phyloP scores from a whole-genome alignment of 495 filamentous ascomycete genomes.

The Penicillium silybi region DNA sequence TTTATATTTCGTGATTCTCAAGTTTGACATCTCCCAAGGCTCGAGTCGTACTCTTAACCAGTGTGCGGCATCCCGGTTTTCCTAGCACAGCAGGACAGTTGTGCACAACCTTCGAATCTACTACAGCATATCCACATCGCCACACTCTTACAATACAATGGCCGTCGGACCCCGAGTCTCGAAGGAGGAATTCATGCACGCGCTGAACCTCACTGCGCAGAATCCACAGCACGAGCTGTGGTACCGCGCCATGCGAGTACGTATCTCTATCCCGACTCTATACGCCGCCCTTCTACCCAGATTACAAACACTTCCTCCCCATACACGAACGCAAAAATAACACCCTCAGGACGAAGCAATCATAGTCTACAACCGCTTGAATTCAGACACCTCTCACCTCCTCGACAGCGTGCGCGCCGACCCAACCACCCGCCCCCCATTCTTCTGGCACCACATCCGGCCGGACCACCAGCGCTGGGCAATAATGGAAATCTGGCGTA shows the following conservation, averaged over 20 bases:
- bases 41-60: background rate
- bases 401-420: conserved; percentile 37
- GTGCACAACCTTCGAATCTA: background rate
- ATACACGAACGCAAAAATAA: conserved; percentile 1
- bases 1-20: no score
- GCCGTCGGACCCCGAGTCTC: conserved; percentile 43
- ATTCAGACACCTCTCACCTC: conserved; percentile 37
- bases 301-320: background rate
- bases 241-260: conserved; percentile 44
- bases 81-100: background rate
- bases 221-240: conserved; percentile 41
- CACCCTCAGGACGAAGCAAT: conserved; percentile 43
- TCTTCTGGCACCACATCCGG: conserved; percentile 46
- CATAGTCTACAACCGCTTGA: conserved; percentile 39
- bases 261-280: conserved; percentile 1
- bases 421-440: conserved; percentile 34
- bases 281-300: background rate
- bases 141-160: conserved; percentile 13
- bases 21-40: no score
- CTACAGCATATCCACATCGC: background rate
- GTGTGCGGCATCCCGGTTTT: background rate
- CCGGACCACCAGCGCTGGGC: conserved; percentile 39
- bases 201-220: conserved; percentile 36
- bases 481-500: conserved; percentile 39
- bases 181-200: conserved; percentile 45